Conservation (phyloP, 306 rosid genomes). For the Quercus alba region DNA sequence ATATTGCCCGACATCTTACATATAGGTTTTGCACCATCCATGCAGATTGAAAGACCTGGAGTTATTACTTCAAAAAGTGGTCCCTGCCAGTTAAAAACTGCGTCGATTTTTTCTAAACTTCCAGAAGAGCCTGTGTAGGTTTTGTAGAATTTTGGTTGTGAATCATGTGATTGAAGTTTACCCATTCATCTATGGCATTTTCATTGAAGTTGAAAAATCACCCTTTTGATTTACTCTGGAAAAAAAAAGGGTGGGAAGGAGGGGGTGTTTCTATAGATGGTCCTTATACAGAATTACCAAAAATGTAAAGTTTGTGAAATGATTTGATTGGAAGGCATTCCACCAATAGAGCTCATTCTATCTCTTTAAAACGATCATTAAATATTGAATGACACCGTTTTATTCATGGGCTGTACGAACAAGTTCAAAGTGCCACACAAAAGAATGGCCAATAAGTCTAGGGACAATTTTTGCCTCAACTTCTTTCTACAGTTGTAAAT, state of each 20-base stretch:
- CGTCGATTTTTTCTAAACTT: neutral
- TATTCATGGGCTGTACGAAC: too few relatives aligned
- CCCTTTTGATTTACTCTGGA: neutral
- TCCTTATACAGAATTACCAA: neutral
- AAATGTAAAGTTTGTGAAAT: conserved; percentile 16
- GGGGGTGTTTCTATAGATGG: neutral
- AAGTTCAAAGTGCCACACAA: too few relatives aligned
- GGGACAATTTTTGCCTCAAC: too few relatives aligned
- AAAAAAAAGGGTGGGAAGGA: neutral
- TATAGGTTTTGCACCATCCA: conserved; percentile 10
- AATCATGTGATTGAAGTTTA: neutral
- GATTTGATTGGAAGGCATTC: conserved; percentile 25
- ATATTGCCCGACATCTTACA: neutral
- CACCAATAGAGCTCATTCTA: neutral
- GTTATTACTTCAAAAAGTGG: conserved; percentile 50
- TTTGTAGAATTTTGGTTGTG: neutral
- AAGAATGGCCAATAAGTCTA: too few relatives aligned
- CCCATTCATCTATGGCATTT: neutral
- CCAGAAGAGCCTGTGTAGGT: neutral
- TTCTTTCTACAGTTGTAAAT: too few relatives aligned
- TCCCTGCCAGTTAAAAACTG: conserved; percentile 49
- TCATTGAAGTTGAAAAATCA: neutral
- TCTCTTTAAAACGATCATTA: too few relatives aligned
- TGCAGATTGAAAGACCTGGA: conserved; percentile 86
- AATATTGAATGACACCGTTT: too few relatives aligned